These are phyloP conservation scores for Epichloe gansuensis DNA, from an alignment of 2,329 filamentous ascomycete species.

Conservation along the genomic window DNA sequence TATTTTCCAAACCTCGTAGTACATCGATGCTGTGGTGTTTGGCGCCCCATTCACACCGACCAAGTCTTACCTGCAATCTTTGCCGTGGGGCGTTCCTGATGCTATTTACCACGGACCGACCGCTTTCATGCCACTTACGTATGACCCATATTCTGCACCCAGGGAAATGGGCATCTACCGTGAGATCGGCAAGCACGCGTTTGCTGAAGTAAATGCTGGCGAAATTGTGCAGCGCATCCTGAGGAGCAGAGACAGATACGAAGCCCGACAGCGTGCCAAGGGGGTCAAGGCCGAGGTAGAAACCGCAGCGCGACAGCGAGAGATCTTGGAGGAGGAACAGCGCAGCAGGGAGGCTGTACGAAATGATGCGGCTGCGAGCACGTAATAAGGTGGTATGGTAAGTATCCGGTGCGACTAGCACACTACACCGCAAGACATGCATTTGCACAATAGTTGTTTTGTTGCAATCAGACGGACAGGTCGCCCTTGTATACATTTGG, in stretches of 20 bases:
- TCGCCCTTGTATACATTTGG: too few species aligned
- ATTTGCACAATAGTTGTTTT: not conserved
- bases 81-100: conserved; percentile 62
- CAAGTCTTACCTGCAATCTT: conserved; percentile 58
- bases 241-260: conserved; percentile 74
- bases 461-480: not conserved
- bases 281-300: conserved; percentile 74
- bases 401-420: not conserved
- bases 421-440: not conserved
- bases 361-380: not conserved
- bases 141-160: conserved; percentile 69
- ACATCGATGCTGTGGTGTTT: conserved; percentile 78
- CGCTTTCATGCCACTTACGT: conserved; percentile 68
- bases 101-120: conserved; percentile 96
- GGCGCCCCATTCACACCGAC: conserved; percentile 80
- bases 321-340: conserved; percentile 49
- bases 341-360: conserved; percentile 31
- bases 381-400: not conserved
- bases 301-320: conserved; percentile 47
- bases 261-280: conserved; percentile 83
- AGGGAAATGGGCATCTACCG: conserved; percentile 76
- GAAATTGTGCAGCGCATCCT: conserved; percentile 87
- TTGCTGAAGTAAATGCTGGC: conserved; percentile 77
- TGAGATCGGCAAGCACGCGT: conserved; percentile 64
- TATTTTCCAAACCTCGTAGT: conserved; percentile 34